Evolutionary conservation across 2,329 filamentous ascomycete species (phyloP).

Genomic region (Teratosphaeria pseudoeucalypti): DNA sequence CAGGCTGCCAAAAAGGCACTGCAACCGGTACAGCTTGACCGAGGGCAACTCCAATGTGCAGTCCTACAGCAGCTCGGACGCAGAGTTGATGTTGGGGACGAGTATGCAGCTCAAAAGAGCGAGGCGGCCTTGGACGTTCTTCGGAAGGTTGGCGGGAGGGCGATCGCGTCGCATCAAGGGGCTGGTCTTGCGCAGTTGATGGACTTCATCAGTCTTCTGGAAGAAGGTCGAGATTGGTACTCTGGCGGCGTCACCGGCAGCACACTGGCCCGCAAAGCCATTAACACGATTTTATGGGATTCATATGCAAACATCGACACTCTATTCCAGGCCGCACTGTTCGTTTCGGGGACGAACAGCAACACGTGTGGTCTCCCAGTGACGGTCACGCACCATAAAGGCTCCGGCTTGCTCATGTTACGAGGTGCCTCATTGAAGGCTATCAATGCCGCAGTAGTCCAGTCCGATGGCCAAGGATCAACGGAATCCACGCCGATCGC

Average conservation of each 20-base stretch:
- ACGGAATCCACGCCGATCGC: slow-evolving; percentile 12
- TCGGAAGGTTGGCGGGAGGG: neutral
- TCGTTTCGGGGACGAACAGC: slow-evolving; percentile 12
- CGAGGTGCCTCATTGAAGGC: slow-evolving; percentile 14
- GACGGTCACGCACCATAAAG: slow-evolving; percentile 5
- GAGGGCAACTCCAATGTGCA: neutral
- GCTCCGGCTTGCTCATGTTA: slow-evolving; percentile 10
- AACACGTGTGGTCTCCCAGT: slow-evolving; percentile 14
- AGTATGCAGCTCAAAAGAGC: neutral
- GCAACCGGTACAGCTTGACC: neutral
- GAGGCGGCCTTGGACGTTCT: neutral
- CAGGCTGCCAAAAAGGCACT: neutral
- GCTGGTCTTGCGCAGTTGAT: slow-evolving; percentile 1
- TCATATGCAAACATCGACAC: slow-evolving; percentile 9
- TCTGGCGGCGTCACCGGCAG: slow-evolving; percentile 4
- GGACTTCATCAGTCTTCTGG: slow-evolving; percentile 1
- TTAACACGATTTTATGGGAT: slow-evolving; percentile 10
- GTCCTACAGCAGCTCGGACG: neutral
- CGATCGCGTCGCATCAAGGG: neutral
- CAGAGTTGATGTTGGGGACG: neutral
- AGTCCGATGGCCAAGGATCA: slow-evolving; percentile 2
- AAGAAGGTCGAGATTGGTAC: slow-evolving; percentile 4
- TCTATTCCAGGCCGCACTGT: slow-evolving; percentile 13
- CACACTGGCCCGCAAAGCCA: slow-evolving; percentile 10
- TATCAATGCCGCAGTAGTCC: slow-evolving; percentile 7